Conservation (phyloP, 768 basidiomycete genomes). For the Russula abietina region DNA sequence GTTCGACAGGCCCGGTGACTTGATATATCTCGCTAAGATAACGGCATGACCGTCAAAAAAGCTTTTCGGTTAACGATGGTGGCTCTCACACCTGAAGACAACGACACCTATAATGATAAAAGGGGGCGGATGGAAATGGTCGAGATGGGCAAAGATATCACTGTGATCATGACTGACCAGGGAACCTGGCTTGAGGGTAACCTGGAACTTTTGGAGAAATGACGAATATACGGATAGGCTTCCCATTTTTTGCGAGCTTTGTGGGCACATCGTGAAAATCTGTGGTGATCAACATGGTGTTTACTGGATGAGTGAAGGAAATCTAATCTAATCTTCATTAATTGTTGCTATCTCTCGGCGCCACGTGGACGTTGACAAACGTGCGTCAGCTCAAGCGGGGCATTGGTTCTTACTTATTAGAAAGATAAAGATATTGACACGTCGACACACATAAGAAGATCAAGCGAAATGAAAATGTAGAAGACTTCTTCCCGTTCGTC, state of each 20-base stretch:
- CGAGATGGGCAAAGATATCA: no score
- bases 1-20: conserved; percentile 94
- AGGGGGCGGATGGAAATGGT: background rate
- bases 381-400: conserved; percentile 16
- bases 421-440: no score
- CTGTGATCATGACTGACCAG: conserved; percentile 34
- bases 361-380: conserved; percentile 20
- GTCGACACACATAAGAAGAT: background rate
- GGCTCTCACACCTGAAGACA: conserved; percentile 67
- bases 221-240: conserved; percentile 74
- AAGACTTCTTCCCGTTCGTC: conserved; percentile 19
- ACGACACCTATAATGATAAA: conserved; percentile 54
- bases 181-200: conserved; percentile 88
- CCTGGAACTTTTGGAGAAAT: conserved; percentile 73
- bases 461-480: background rate
- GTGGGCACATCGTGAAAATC: conserved; percentile 72
- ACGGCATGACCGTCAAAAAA: background rate
- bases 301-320: conserved; percentile 7
- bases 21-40: conserved; percentile 82
- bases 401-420: background rate
- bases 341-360: no score
- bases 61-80: background rate
- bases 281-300: conserved; percentile 82
- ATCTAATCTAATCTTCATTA: conserved; percentile 14
- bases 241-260: conserved; percentile 51